Evolutionary conservation across 768 basidiomycete species (phyloP).

Genomic region (Pleurotus giganteus): DNA sequence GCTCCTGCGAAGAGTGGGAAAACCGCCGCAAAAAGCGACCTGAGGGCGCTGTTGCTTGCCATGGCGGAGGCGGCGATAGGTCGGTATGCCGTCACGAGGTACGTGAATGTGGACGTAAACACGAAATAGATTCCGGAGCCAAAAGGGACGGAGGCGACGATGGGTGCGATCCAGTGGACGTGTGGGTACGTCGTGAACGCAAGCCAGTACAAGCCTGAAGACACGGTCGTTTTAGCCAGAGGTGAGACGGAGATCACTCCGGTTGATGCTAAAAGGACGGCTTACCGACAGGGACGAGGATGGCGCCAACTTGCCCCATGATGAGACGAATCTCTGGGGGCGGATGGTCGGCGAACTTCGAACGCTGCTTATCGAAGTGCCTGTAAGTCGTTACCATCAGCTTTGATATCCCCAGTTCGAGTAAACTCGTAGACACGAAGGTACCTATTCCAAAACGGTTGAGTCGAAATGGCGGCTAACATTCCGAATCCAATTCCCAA

Average conservation of each 20-base stretch:
- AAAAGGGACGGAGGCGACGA: slow-evolving; percentile 64
- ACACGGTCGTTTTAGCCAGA: background rate
- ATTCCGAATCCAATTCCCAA: slow-evolving; percentile 62
- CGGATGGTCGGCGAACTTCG: slow-evolving; percentile 39
- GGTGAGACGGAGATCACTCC: slow-evolving; percentile 25
- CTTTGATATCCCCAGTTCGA: background rate
- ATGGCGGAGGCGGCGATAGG: slow-evolving; percentile 68
- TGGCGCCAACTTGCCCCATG: slow-evolving; percentile 67
- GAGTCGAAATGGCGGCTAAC: slow-evolving; percentile 43
- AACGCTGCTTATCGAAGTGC: slow-evolving; percentile 32
- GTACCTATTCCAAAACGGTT: slow-evolving; percentile 59
- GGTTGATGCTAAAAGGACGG: slow-evolving; percentile 43
- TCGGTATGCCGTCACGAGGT: slow-evolving; percentile 66
- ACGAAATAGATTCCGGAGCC: slow-evolving; percentile 64
- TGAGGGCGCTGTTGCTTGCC: slow-evolving; percentile 62
- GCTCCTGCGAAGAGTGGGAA: slow-evolving; percentile 69
- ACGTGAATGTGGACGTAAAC: slow-evolving; percentile 70
- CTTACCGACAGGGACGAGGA: slow-evolving; percentile 60
- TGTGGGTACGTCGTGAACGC: slow-evolving; percentile 50
- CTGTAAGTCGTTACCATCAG: slow-evolving; percentile 23
- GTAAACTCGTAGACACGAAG: background rate
- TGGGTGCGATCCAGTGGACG: slow-evolving; percentile 65
- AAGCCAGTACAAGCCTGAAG: slow-evolving; percentile 56
- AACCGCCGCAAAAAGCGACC: slow-evolving; percentile 58
- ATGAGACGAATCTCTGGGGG: slow-evolving; percentile 67